These are phyloP conservation scores for Ustilago crameri DNA, from an alignment of 1,284 basidiomycete genomes.

Conservation along the genomic window DNA sequence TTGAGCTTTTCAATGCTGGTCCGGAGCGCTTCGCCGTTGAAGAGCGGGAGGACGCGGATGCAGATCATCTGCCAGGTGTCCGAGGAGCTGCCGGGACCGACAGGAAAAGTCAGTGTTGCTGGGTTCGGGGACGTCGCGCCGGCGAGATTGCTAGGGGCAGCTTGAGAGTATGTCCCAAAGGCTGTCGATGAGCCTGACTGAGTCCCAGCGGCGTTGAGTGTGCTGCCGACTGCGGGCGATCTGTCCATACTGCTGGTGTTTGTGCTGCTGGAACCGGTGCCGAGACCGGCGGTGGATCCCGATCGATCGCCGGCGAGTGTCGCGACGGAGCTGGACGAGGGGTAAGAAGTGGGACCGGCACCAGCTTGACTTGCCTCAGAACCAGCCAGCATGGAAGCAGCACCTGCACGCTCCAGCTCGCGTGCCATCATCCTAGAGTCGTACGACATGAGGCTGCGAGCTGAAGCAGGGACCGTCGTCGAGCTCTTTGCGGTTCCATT, in stretches of 20 bases:
- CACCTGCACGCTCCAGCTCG: conserved; percentile 51
- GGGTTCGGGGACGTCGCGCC: conserved; percentile 31
- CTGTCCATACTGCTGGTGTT: conserved; percentile 7
- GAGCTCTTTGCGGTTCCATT: conserved; percentile 11
- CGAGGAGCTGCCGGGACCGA: conserved; percentile 30
- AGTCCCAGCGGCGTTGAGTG: conserved; percentile 6
- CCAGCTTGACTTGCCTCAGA: conserved; percentile 18
- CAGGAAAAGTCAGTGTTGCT: conserved; percentile 14
- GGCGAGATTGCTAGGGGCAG: conserved; percentile 1
- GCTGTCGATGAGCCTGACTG: conserved; percentile 9
- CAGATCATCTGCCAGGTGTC: conserved; percentile 79
- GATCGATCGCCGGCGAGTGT: conserved; percentile 24
- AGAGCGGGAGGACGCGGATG: conserved; percentile 85
- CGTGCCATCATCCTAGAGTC: conserved; percentile 48
- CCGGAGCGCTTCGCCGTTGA: conserved; percentile 89
- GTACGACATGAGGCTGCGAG: conserved; percentile 26
- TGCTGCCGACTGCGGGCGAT: conserved; percentile 24
- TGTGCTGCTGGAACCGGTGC: not conserved
- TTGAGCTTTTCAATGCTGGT: conserved; percentile 93
- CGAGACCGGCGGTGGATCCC: conserved; percentile 4
- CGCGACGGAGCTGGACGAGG: conserved; percentile 15
- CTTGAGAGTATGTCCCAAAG: conserved; percentile 18
- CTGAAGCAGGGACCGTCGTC: conserved; percentile 31
- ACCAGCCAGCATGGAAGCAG: conserved; percentile 40
- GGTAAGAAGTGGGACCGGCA: conserved; percentile 7